Evolutionary conservation across 768 basidiomycete genomes (phyloP), one percentile per base, ranked within the genome.

Genomic region (Termitomyces sp.): DNA sequence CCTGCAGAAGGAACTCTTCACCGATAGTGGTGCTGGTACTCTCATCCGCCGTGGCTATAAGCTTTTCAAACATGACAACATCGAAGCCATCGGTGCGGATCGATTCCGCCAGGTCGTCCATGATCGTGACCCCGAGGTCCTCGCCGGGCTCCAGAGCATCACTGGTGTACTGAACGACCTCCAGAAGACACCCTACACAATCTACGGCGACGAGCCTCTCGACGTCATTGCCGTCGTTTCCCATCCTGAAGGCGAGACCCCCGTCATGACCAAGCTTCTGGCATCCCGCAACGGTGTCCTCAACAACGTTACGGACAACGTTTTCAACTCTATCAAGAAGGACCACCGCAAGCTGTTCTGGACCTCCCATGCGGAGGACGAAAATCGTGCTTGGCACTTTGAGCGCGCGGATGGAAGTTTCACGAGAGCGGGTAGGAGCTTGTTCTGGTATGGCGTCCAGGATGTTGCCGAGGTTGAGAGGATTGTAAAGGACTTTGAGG

Each of bases 31-130:
- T 53, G 97, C 97, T 9, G 97, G 97, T 20, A 98, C 97, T 0
- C 91, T 99, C 69, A 96, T 99, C 70, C 93, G 97, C 62, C 88
- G 97, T 39, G 97, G 97, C 15, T 97, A 98, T 85, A 98, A 95
- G 76, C 89, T 99, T 56, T 92, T 95, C 87, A 95, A 91, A 76
- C 90, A 97, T 68, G 76, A 79, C 60, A 85, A 82, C 61, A 82
- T 98, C 68, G 91, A 94, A 50, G 82, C 84, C 46, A 85, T 98
- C 53, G 96, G 96, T 28, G 88, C 94, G 22, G 96, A 98, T 75
- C 87, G 96, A 58, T 90, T 99, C 73, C 92, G 97, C 62, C 90
- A 94, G 71, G 90, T 97, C 62, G 86, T 99, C 65, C 90, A 94
- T 69, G 95, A 98, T 75, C 92, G 96, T 62, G 96, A 99, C 73